phyloP scores from a whole-genome alignment of 2,329 filamentous ascomycete species.

The Hypomyces perniciosus region DNA sequence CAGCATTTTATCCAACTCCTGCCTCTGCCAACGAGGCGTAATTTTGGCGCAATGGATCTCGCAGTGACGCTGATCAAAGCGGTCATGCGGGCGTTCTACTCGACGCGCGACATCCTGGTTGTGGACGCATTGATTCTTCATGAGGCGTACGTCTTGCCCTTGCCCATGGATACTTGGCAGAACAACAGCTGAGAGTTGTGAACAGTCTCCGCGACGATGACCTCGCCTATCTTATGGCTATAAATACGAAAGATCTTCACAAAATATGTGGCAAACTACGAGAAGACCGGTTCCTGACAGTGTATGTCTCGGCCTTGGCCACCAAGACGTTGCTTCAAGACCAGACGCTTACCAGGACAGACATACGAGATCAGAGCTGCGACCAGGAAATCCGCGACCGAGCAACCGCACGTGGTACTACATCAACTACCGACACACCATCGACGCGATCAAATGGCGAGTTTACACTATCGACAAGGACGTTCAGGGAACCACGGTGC shows the following conservation, averaged over 20 bases:
- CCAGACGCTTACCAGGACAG: slow-evolving; percentile 45
- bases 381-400: slow-evolving; percentile 74
- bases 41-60: slow-evolving; percentile 40
- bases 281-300: slow-evolving; percentile 78
- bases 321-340: neutral
- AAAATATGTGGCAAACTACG: slow-evolving; percentile 79
- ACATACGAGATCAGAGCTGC: slow-evolving; percentile 61
- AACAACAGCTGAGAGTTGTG: slow-evolving; percentile 64
- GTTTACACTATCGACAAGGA: slow-evolving; percentile 83
- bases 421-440: slow-evolving; percentile 88
- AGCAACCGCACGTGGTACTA: slow-evolving; percentile 92
- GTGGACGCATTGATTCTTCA: slow-evolving; percentile 83
- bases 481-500: slow-evolving; percentile 76
- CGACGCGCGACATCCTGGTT: slow-evolving; percentile 76
- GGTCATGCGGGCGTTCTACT: slow-evolving; percentile 79
- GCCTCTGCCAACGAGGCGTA: neutral
- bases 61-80: slow-evolving; percentile 78
- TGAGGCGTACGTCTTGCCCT: slow-evolving; percentile 53
- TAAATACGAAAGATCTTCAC: slow-evolving; percentile 87
- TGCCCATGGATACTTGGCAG: neutral
- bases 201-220: slow-evolving; percentile 81
- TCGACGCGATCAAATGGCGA: slow-evolving; percentile 94
- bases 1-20: neutral
- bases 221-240: slow-evolving; percentile 76
- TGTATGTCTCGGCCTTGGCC: slow-evolving; percentile 46